Evolutionary conservation across 768 basidiomycete species (phyloP).

Genomic region (Mycena vulgaris): DNA sequence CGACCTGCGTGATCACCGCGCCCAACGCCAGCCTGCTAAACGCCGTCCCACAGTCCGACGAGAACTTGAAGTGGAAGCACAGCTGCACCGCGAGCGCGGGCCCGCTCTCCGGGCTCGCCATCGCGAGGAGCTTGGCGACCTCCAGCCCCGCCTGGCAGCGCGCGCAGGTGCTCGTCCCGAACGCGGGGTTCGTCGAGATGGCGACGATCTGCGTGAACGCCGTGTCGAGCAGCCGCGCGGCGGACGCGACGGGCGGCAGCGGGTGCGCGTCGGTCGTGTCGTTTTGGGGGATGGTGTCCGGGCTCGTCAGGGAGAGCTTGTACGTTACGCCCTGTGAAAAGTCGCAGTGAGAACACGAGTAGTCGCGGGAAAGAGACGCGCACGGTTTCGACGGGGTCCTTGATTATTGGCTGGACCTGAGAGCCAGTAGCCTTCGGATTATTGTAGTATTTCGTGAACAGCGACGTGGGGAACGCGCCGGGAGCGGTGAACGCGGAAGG

Average conservation of each 20-base stretch:
- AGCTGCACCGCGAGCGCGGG: constrained; percentile 69
- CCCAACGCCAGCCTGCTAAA: constrained; percentile 68
- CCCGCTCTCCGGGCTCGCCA: constrained; percentile 74
- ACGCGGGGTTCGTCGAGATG: constrained; percentile 67
- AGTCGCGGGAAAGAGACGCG: constrained; percentile 34
- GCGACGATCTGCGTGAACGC: constrained; percentile 73
- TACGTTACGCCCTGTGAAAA: constrained; percentile 67
- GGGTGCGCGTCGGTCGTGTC: constrained; percentile 77
- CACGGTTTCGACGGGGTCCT: constrained; percentile 76
- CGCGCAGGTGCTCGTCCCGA: constrained; percentile 69
- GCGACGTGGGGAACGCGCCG: constrained; percentile 76
- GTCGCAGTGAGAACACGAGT: neutral
- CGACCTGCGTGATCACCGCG: constrained; percentile 77
- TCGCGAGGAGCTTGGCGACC: constrained; percentile 74
- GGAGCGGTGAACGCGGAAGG: constrained; percentile 70
- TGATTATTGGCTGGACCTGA: constrained; percentile 84
- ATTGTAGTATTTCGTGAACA: constrained; percentile 79
- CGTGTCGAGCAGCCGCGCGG: constrained; percentile 61
- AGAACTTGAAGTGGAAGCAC: constrained; percentile 74
- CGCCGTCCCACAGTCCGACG: constrained; percentile 62
- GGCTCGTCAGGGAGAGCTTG: constrained; percentile 70
- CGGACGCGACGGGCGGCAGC: constrained; percentile 70
- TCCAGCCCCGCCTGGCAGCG: constrained; percentile 74
- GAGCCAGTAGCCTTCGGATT: constrained; percentile 78
- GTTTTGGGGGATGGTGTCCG: constrained; percentile 69